A percentile compares a stretch with the other conserved stretches of the same genome.
Evolutionary conservation across 768 basidiomycete genomes (phyloP).

Genomic region (Dioszegia hungarica): DNA sequence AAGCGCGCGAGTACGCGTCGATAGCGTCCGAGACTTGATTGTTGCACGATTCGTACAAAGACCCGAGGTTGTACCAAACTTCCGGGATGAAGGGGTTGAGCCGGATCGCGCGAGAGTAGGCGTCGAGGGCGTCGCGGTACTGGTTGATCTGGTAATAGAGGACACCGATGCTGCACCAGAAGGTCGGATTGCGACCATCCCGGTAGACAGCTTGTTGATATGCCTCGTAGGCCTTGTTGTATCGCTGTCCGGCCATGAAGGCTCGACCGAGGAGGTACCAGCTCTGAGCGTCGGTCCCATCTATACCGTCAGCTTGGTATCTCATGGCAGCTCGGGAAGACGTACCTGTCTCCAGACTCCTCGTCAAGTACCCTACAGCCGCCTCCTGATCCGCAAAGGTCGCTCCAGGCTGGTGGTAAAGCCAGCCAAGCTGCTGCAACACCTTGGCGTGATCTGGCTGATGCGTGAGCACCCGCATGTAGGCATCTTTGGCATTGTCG

Average conservation of each 20-base stretch:
- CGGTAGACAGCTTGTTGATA: conserved; percentile 99
- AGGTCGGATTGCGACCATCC: conserved; percentile 96
- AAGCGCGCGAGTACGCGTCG: conserved; percentile 92
- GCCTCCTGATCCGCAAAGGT: conserved; percentile 93
- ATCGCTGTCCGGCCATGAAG: conserved; percentile 97
- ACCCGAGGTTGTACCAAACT: conserved; percentile 96
- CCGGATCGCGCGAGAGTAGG: conserved; percentile 96
- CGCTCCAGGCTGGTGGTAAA: conserved; percentile 92
- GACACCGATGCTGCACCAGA: conserved; percentile 99
- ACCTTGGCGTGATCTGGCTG: conserved; percentile 95
- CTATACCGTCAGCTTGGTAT: conserved; percentile 56
- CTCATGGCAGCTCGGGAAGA: conserved; percentile 14
- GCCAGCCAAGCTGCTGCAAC: conserved; percentile 93
- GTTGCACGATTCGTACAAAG: conserved; percentile 95
- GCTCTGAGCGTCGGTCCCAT: conserved; percentile 90
- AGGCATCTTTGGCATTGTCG: conserved; percentile 83
- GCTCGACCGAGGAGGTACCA: conserved; percentile 99
- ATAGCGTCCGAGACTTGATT: conserved; percentile 98
- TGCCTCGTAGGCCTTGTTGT: conserved; percentile 98
- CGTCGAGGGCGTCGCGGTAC: conserved; percentile 96
- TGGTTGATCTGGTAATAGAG: conserved; percentile 99
- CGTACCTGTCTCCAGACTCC: conserved; percentile 89
- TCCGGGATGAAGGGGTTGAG: conserved; percentile 96
- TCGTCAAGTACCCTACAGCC: conserved; percentile 88
- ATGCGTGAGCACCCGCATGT: conserved; percentile 88